phyloP scores from a whole-genome alignment of 768 basidiomycete genomes.

The Serendipita sp. region DNA sequence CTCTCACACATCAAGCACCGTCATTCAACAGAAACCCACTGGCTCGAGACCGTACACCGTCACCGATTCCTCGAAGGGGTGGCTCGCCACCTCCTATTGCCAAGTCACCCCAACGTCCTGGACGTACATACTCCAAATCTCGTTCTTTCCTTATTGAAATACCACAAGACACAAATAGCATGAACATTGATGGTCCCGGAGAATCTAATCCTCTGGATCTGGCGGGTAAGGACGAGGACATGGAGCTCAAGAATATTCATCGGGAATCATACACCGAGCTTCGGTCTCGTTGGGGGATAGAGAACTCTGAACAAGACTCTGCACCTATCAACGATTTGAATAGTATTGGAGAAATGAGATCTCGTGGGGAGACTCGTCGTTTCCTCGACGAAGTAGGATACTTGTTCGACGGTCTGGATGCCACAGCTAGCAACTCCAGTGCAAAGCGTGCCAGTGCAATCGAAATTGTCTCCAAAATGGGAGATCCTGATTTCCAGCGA shows the following conservation, averaged over 20 bases:
- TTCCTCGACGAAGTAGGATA: slow-evolving; percentile 78
- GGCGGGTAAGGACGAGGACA: background rate
- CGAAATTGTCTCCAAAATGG: slow-evolving; percentile 59
- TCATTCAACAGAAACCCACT: slow-evolving; percentile 2
- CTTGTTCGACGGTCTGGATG: slow-evolving; percentile 61
- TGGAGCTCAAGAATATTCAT: background rate
- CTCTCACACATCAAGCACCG: background rate
- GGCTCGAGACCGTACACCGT: background rate
- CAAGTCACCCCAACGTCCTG: background rate
- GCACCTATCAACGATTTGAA: slow-evolving; percentile 12
- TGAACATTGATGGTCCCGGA: background rate
- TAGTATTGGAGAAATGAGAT: slow-evolving; percentile 55
- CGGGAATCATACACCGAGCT: slow-evolving; percentile 65
- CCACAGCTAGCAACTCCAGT: slow-evolving; percentile 20
- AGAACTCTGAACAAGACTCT: slow-evolving; percentile 44
- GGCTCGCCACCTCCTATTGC: background rate
- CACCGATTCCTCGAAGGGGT: background rate
- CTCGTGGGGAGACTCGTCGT: slow-evolving; percentile 61
- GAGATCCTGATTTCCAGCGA: slow-evolving; percentile 56
- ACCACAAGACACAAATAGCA: background rate
- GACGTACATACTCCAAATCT: slow-evolving; percentile 3
- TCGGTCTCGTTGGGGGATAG: slow-evolving; percentile 66
- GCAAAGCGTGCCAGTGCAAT: slow-evolving; percentile 34
- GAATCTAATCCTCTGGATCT: too few relatives aligned
- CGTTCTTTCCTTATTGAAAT: background rate